Conservation (phyloP, 257 asterid species). For the Fraxinus americana region DNA sequence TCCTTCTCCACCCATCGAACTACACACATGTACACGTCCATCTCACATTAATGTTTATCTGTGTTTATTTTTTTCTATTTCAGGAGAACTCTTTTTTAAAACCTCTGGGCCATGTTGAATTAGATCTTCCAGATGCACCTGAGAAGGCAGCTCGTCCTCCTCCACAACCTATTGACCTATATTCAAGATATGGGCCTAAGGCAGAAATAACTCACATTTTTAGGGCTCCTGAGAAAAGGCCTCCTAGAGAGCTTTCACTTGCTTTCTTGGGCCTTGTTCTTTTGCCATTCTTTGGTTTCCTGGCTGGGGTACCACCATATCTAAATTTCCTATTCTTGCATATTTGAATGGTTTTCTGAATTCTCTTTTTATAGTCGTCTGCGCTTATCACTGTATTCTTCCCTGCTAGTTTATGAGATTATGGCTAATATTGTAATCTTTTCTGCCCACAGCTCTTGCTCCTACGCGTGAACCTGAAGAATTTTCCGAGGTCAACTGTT, state of each 20-base stretch:
- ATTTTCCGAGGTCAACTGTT: slow-evolving; percentile 64
- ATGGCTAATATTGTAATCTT: slow-evolving; percentile 12
- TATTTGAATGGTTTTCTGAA: not conserved
- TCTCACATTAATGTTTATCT: not conserved
- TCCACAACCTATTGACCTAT: slow-evolving; percentile 63
- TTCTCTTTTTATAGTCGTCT: not conserved
- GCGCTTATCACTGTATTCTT: not conserved
- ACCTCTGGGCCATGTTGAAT: slow-evolving; percentile 68
- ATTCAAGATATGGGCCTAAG: slow-evolving; percentile 84
- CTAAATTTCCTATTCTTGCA: slow-evolving; percentile 17
- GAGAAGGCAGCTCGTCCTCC: slow-evolving; percentile 95
- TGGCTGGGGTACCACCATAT: slow-evolving; percentile 72
- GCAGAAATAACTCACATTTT: slow-evolving; percentile 88
- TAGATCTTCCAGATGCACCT: slow-evolving; percentile 90
- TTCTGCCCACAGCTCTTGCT: slow-evolving; percentile 58
- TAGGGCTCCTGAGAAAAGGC: slow-evolving; percentile 85
- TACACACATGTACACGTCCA: not conserved
- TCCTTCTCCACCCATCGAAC: not conserved
- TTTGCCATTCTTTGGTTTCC: slow-evolving; percentile 76
- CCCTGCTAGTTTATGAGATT: not conserved
- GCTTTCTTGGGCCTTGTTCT: slow-evolving; percentile 77
- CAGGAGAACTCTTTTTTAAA: slow-evolving; percentile 96
- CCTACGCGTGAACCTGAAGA: slow-evolving; percentile 77
- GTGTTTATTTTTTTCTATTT: slow-evolving; percentile 17
- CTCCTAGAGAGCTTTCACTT: slow-evolving; percentile 76